Percentiles rank a stretch among this genome's conserved stretches.
Conservation (phyloP, 805 yeast genomes). For the Starmerella sp. region DNA sequence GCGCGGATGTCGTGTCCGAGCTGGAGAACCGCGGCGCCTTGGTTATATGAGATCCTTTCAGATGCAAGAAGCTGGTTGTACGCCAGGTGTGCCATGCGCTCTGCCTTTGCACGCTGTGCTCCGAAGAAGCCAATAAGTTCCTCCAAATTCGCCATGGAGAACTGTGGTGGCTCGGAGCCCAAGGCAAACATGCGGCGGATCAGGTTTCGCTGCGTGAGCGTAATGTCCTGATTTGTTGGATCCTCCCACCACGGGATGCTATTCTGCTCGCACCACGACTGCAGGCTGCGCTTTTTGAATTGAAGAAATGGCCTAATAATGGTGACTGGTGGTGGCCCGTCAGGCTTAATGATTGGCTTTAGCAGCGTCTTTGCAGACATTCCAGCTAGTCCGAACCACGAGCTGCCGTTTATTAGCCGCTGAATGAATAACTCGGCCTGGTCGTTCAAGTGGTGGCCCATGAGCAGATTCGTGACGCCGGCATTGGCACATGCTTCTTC, state of each 20-base stretch:
- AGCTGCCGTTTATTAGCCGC: conserved; percentile 38
- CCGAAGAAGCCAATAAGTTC: not conserved
- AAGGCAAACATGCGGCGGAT: conserved; percentile 33
- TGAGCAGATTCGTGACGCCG: conserved; percentile 33
- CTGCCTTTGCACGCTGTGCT: conserved; percentile 5
- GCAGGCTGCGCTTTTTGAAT: conserved; percentile 36
- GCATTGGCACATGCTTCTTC: conserved; percentile 32
- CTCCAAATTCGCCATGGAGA: conserved; percentile 1
- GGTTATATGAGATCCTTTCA: not conserved
- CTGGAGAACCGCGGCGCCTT: conserved; percentile 2
- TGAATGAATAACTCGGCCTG: conserved; percentile 59
- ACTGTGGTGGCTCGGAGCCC: conserved; percentile 29
- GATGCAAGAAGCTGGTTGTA: not conserved
- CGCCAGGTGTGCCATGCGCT: not conserved
- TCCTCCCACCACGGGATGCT: conserved; percentile 60
- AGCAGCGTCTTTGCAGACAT: conserved; percentile 32
- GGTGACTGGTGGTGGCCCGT: conserved; percentile 14
- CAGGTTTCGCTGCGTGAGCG: conserved; percentile 48
- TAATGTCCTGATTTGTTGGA: conserved; percentile 43
- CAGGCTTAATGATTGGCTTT: not conserved
- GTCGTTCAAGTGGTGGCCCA: conserved; percentile 65
- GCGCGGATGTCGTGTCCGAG: conserved; percentile 1
- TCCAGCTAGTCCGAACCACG: conserved; percentile 50
- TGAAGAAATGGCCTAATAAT: conserved; percentile 45
- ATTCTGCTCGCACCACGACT: conserved; percentile 35